phyloP scores from a whole-genome alignment of 164 flowering plant species.

The Chloranthus sessilifolius region DNA sequence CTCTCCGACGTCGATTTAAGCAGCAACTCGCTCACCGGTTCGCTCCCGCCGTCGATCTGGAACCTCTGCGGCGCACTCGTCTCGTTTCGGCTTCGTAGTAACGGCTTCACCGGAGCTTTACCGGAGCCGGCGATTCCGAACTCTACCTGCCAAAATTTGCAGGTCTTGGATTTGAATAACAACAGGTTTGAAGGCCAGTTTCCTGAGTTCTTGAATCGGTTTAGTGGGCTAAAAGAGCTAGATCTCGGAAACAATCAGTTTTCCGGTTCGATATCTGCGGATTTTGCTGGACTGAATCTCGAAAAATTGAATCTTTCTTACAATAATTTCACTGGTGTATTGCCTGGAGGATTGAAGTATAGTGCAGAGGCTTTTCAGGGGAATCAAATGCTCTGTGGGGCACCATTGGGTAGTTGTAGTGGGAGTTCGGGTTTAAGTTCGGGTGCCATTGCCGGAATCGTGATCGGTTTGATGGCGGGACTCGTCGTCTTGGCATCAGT shows the following conservation, averaged over 20 bases:
- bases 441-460: slow-evolving; percentile 85
- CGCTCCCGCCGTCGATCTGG: slow-evolving; percentile 83
- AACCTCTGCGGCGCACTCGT: slow-evolving; percentile 76
- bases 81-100: slow-evolving; percentile 59
- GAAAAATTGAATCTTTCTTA: slow-evolving; percentile 76
- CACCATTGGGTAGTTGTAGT: slow-evolving; percentile 53
- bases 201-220: slow-evolving; percentile 64
- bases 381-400: slow-evolving; percentile 59
- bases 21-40: slow-evolving; percentile 51
- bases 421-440: slow-evolving; percentile 62
- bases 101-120: slow-evolving; percentile 54
- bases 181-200: slow-evolving; percentile 65
- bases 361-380: slow-evolving; percentile 68
- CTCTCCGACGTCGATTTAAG: slow-evolving; percentile 72
- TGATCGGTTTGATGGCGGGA: slow-evolving; percentile 87
- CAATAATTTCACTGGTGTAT: slow-evolving; percentile 76
- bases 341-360: slow-evolving; percentile 60
- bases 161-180: slow-evolving; percentile 66
- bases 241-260: slow-evolving; percentile 67
- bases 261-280: slow-evolving; percentile 56
- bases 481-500: slow-evolving; percentile 74
- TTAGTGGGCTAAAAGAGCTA: slow-evolving; percentile 56
- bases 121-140: slow-evolving; percentile 80
- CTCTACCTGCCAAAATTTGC: slow-evolving; percentile 52
- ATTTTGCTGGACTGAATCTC: slow-evolving; percentile 39